Base-by-base conservation (phyloP, 73 alveolate genomes). In the Stentor coeruleus region DNA sequence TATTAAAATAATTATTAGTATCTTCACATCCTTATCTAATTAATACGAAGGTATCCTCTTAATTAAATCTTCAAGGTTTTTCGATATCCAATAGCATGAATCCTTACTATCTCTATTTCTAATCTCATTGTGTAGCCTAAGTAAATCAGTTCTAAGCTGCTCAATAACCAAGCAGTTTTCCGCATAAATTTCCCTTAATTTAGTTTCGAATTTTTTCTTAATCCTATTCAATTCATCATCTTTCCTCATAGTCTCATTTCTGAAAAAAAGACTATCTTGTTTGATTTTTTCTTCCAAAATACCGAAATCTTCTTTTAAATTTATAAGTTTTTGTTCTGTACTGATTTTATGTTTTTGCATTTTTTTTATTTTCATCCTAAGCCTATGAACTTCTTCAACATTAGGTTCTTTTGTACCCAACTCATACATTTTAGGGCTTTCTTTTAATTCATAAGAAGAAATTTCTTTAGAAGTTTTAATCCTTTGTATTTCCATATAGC, bases 231-330 rank as follows among this genome's bases (percentile, higher is more conserved):
- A 2, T 66, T 66, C 79, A 28, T 66, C 79, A 33, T 66, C 79
- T 66, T 66, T 66, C 33, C 79, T 20, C 79, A 31, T 31, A 11
- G 37, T 33, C 33, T 66, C 79, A 66, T 20, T 20, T 26, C 37
- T 20, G 41, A 66, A 66, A 66, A 66, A 66, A 11, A 40, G 33
- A 31, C 79, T 66, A 40, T 66, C 79, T 66, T 66, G 79, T 2
- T 66, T 66, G 37, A 66, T 66, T 31, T 66, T 66, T 20, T 66
- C 79, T 66, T 66, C 40, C 42, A 66, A 33, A 20, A 20, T 37
- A 20, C 15, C 40, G 2, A 66, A 0, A 0, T 66, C 79, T 20
- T 20, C 37, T 66, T 66, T 66, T 26, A 1, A 14, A 26, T 20
- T 26, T 66, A 11, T 26, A 26, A 26, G 11, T 33, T 66, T 66